Percentiles rank a stretch among this genome's conserved stretches.
These are phyloP conservation scores for Pseudopyricularia javanii DNA, from an alignment of 2,329 filamentous ascomycete species.

Conservation along the genomic window DNA sequence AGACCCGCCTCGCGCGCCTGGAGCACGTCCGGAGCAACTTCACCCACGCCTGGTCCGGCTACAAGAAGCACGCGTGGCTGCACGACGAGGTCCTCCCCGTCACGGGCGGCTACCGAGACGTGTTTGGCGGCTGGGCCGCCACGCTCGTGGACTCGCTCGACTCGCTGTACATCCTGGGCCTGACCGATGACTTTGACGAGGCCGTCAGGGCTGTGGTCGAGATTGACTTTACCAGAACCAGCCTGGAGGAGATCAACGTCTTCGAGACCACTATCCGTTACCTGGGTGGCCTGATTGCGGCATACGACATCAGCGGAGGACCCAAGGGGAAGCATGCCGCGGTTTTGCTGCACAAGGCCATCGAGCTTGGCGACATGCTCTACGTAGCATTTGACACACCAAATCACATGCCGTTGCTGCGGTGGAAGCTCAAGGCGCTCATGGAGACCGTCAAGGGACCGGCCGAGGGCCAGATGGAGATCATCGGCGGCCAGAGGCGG, in stretches of 20 bases:
- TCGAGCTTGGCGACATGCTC: constrained; percentile 67
- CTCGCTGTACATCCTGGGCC: constrained; percentile 76
- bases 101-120: constrained; percentile 28
- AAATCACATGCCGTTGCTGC: constrained; percentile 37
- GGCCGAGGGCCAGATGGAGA: background rate
- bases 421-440: constrained; percentile 26
- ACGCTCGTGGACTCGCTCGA: constrained; percentile 55
- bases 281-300: constrained; percentile 71
- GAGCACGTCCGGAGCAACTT: constrained; percentile 21
- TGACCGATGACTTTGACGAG: constrained; percentile 68
- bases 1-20: constrained; percentile 17
- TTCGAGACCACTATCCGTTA: constrained; percentile 92
- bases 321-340: no score
- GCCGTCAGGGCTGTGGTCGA: constrained; percentile 55
- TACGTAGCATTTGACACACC: constrained; percentile 83
- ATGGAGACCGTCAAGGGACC: constrained; percentile 20
- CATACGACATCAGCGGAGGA: constrained; percentile 76
- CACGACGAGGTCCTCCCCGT: constrained; percentile 42
- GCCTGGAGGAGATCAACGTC: constrained; percentile 60
- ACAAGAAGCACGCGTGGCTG: constrained; percentile 38
- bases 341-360: constrained; percentile 63
- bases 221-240: constrained; percentile 73
- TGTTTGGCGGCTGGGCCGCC: constrained; percentile 42
- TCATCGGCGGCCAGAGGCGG: background rate
- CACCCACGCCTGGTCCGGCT: constrained; percentile 27